Percentiles rank a stretch among this genome's conserved stretches.
Evolutionary conservation across 805 yeast genomes (phyloP).

Genomic region (Lipomyces mesembrius): DNA sequence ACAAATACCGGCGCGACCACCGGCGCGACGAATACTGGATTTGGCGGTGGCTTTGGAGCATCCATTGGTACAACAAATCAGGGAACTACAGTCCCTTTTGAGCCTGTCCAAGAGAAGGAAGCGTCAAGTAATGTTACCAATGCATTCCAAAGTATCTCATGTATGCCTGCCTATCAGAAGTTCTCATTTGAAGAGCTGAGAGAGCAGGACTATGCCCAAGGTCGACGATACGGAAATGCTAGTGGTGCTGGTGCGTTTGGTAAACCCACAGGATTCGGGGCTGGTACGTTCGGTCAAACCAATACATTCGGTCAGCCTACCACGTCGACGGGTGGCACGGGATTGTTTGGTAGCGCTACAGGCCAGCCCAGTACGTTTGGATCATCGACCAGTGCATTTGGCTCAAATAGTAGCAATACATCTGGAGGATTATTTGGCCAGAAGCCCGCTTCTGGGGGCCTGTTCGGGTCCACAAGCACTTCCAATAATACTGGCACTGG

Average conservation of each 20-base stretch:
- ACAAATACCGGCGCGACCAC: conserved; percentile 11
- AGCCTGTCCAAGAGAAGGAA: conserved; percentile 40
- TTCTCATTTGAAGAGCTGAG: conserved; percentile 88
- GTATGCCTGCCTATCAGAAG: conserved; percentile 89
- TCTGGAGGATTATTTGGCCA: conserved; percentile 39
- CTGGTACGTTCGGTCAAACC: conserved; percentile 41
- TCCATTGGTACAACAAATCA: conserved; percentile 27
- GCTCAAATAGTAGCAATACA: conserved; percentile 38
- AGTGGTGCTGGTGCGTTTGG: conserved; percentile 41
- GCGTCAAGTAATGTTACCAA: conserved; percentile 30
- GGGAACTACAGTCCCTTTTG: conserved; percentile 38
- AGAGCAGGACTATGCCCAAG: conserved; percentile 80
- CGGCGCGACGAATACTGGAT: conserved; percentile 24
- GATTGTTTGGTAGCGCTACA: conserved; percentile 52
- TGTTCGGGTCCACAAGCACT: conserved; percentile 30
- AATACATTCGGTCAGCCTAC: conserved; percentile 27
- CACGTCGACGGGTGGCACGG: conserved; percentile 37
- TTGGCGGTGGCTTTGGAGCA: conserved; percentile 28
- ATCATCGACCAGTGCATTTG: conserved; percentile 24
- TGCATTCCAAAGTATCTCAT: conserved; percentile 65
- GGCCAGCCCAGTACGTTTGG: conserved; percentile 38
- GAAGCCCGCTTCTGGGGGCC: conserved; percentile 25
- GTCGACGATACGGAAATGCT: conserved; percentile 50
- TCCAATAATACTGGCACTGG: conserved; percentile 27
- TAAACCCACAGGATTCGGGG: conserved; percentile 38